These are phyloP conservation scores for Pythium brassicae DNA, from an alignment of 352 stramenopile species.

Conservation along the genomic window DNA sequence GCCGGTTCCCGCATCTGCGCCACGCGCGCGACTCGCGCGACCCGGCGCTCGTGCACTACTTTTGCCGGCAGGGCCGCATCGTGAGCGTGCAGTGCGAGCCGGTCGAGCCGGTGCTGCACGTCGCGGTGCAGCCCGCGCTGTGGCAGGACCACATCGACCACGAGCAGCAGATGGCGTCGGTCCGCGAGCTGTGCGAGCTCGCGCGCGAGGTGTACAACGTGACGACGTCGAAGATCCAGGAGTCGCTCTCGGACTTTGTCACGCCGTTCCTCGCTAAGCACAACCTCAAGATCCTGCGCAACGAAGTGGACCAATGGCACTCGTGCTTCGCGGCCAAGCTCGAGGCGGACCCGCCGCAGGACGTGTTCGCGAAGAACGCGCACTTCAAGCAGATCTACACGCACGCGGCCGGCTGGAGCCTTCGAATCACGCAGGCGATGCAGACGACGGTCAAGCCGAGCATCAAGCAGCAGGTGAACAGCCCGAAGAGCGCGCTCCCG, in stretches of 20 bases:
- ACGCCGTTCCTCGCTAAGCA: slow-evolving; percentile 66
- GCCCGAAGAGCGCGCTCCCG: slow-evolving; percentile 66
- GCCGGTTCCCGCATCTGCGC: slow-evolving; percentile 60
- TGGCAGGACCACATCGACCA: slow-evolving; percentile 82
- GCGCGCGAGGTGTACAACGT: slow-evolving; percentile 69
- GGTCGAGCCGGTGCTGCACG: slow-evolving; percentile 76
- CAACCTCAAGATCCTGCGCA: slow-evolving; percentile 67
- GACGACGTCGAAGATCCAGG: slow-evolving; percentile 72
- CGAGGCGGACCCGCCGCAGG: slow-evolving; percentile 59
- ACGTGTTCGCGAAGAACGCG: slow-evolving; percentile 77
- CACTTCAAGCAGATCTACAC: slow-evolving; percentile 83
- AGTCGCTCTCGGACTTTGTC: slow-evolving; percentile 71
- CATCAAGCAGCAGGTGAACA: slow-evolving; percentile 56
- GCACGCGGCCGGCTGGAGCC: slow-evolving; percentile 67
- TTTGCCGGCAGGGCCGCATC: slow-evolving; percentile 63
- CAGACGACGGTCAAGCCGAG: slow-evolving; percentile 76
- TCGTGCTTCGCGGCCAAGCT: slow-evolving; percentile 76
- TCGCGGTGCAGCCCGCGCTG: slow-evolving; percentile 74
- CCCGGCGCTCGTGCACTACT: slow-evolving; percentile 69
- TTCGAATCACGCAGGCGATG: slow-evolving; percentile 73
- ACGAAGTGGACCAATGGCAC: slow-evolving; percentile 82
- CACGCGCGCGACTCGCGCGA: slow-evolving; percentile 57
- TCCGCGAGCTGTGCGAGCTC: slow-evolving; percentile 72
- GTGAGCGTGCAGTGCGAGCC: slow-evolving; percentile 78
- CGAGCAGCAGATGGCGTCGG: slow-evolving; percentile 48